Base-by-base conservation (phyloP, 2,329 filamentous ascomycete genomes). In the Phialocephala sp. region DNA sequence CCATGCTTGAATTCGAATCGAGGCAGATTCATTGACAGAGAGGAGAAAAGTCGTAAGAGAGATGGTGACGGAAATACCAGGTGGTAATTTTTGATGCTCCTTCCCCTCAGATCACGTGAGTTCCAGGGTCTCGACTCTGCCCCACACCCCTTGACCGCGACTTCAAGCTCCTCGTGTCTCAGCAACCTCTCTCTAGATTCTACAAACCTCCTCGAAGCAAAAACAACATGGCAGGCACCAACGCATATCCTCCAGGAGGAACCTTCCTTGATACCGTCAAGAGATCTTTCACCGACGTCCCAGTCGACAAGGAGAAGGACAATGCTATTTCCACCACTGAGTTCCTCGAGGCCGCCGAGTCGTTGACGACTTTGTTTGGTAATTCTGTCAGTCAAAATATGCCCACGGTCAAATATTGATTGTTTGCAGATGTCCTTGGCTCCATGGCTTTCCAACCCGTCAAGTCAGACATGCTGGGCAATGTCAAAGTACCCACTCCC, bases 321-420 rank as follows among this genome's bases (percentile, higher is more conserved):
- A 90, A 93, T 82, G 91, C 89, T 67, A 89, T 98, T 75, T 81
- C 87, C 62, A 98, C 95, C 56, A 87, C 86, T 65, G 88, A 96
- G 78, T 99, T 98, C 80, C 90, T 98, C 70, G 91, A 97, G 71
- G 95, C 95, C 65, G 87, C 93, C 61, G 93, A 97, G 85, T 89
- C 91, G 64, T 81, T 98, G 78, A 91, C 91, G 61, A 91, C 88
- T 68, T 87, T 99, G 68, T 98, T 98, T 76, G 92, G 93, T 95
- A 79, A 80, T 15, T 52, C 8, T 57, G 9, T 32, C n/a, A 24
- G 1, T 18, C 35, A 1, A 37, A 6, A 15, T 11, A 20, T 22
- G 36, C 27, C 52, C 24, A 9, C 20, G 22, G 20, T 45, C 0
- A 35, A 59, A 20, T 64, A 20, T 9, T 62, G 47, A 66, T 47